A percentile compares a stretch with the other conserved stretches of the same genome.
These are phyloP conservation scores for Aspergillus sp. DNA, from an alignment of 2,329 filamentous ascomycete species.

Conservation along the genomic window DNA sequence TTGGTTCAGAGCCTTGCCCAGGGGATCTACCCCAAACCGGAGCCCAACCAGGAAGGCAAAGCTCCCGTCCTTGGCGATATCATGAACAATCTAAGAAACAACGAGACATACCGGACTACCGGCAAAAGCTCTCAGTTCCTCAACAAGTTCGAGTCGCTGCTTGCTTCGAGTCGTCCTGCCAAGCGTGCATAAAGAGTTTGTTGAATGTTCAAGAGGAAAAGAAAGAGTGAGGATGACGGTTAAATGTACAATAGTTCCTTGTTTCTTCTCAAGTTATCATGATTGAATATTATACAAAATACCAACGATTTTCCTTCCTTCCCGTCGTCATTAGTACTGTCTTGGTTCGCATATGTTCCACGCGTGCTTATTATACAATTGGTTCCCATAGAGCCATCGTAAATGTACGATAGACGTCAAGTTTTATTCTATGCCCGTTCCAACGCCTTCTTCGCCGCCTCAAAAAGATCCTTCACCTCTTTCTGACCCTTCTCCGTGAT, in stretches of 20 bases:
- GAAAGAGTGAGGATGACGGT: background rate
- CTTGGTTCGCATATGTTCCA: too few relatives aligned
- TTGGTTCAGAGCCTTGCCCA: slow-evolving; percentile 25
- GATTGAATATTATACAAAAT: background rate
- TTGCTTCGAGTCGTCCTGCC: slow-evolving; percentile 20
- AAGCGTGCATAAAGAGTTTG: slow-evolving; percentile 16
- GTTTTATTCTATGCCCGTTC: slow-evolving; percentile 21
- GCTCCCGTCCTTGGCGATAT: slow-evolving; percentile 25
- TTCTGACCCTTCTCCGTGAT: slow-evolving; percentile 39
- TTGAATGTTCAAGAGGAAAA: too few relatives aligned
- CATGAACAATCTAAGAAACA: slow-evolving; percentile 31
- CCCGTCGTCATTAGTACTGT: too few relatives aligned
- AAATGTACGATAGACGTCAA: background rate
- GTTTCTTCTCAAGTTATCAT: background rate
- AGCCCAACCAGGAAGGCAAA: slow-evolving; percentile 10
- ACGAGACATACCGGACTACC: slow-evolving; percentile 32
- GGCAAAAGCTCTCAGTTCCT: slow-evolving; percentile 31
- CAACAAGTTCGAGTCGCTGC: slow-evolving; percentile 29
- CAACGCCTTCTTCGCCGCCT: slow-evolving; percentile 32
- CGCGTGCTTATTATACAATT: too few relatives aligned
- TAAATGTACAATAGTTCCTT: slow-evolving; percentile 6
- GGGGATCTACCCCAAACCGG: slow-evolving; percentile 25
- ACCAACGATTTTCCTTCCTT: background rate
- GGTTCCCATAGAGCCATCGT: too few relatives aligned
- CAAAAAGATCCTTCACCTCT: slow-evolving; percentile 39